Evolutionary conservation across 2,329 filamentous ascomycete genomes (phyloP), one percentile per base, ranked within the genome.

Genomic region (Plectosphaerella cucumerina): DNA sequence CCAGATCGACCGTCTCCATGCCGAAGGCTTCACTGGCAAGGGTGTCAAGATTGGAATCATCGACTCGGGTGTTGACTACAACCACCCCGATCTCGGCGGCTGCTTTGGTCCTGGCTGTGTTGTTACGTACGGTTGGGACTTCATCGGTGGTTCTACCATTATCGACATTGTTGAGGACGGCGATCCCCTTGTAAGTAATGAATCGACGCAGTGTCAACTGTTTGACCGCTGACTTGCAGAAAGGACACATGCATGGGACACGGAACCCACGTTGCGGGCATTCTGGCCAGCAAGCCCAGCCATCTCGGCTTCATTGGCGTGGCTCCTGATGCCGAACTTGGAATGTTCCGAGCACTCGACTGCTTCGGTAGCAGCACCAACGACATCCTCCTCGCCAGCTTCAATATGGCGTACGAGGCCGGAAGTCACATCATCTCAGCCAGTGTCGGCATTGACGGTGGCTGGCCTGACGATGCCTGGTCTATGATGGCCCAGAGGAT

Each of bases 91-190:
- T 8, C 69, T 81, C 2, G 78, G 78, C 12, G 76, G 76, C 4
- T 74, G 76, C 47, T 80, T 80, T 53, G 78, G 78, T 2, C 57
- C 66, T 15, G 76, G 74, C 0, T 78, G 69, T 55, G 65, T 76
- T 23, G 69, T 81, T 12, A 65, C 67, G 6, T 70, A 70, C 52
- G 77, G 77, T 3, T 73, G 69, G 51, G 75, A 79, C 50, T 65
- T 79, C 47, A 66, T 72, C 8, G 75, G 73, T 5, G 71, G 76
- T 48, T 63, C 66, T 34, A 66, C 60, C 59, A 5, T 63, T 22
- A 56, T 51, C 37, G 47, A 50, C 3, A 68, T 67, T 6, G 56
- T 60, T 0, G 71, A 72, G 0, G 70, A 72, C 42, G 50, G 56
- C 1, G 71, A 77, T 48, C 74, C 74, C 10, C 62, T 66, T 15